phyloP scores from a whole-genome alignment of 257 asterid species.

The Verbena officinalis region DNA sequence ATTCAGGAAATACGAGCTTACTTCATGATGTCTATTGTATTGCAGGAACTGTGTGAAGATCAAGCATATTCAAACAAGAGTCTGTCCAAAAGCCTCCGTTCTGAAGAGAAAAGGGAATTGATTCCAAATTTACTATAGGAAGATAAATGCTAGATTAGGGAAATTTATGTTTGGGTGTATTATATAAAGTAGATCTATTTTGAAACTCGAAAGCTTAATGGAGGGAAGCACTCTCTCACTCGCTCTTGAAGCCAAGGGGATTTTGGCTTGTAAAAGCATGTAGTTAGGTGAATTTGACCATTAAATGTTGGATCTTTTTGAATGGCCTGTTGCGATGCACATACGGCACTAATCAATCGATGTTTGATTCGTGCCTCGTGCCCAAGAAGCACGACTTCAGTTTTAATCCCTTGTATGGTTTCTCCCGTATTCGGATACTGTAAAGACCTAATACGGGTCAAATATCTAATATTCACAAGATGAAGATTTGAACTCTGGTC shows the following conservation, averaged over 20 bases:
- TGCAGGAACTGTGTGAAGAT: conserved; percentile 41
- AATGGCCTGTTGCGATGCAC: not conserved
- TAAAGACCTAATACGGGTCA: too few species aligned
- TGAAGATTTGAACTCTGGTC: too few species aligned
- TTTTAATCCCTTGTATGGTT: too few species aligned
- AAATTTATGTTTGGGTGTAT: not conserved
- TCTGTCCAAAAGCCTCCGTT: not conserved
- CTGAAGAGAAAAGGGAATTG: conserved; percentile 3
- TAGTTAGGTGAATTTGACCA: not conserved
- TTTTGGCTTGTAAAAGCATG: conserved; percentile 6
- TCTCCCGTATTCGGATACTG: too few species aligned
- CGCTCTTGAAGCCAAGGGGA: not conserved
- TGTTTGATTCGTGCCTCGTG: too few species aligned
- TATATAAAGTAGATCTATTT: conserved; percentile 8
- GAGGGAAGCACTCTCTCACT: not conserved
- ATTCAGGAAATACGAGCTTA: not conserved
- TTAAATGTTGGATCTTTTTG: not conserved
- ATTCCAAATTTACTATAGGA: not conserved
- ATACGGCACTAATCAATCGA: not conserved
- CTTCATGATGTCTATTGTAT: not conserved
- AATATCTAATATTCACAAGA: too few species aligned
- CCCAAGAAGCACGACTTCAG: too few species aligned
- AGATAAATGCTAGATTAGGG: conserved; percentile 20
- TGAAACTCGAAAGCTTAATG: not conserved
- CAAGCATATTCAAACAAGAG: conserved; percentile 24